Percentiles rank a stretch among this genome's conserved stretches.
Conservation (phyloP, 805 yeast genomes). For the Myxozyma udenii region DNA sequence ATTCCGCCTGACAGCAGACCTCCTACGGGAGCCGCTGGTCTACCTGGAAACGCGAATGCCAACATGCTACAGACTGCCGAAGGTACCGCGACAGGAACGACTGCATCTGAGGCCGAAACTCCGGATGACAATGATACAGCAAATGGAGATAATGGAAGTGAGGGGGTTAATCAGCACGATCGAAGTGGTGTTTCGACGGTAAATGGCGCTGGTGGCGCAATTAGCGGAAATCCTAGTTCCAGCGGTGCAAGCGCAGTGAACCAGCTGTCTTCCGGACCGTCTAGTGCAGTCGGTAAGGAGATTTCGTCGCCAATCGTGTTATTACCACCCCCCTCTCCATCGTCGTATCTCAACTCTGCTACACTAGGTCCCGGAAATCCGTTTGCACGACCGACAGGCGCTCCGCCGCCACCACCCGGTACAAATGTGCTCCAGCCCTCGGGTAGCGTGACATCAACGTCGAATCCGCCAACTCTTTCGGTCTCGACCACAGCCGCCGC, state of each 20-base stretch:
- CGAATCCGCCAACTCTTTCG: neutral
- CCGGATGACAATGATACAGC: no score
- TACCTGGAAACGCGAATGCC: constrained; percentile 5
- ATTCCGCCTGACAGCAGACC: constrained; percentile 35
- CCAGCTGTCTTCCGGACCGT: constrained; percentile 17
- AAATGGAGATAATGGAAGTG: no score
- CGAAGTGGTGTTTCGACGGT: no score
- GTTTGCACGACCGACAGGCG: constrained; percentile 30
- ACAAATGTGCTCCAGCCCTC: constrained; percentile 31
- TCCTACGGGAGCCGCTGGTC: constrained; percentile 6
- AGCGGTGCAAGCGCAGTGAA: constrained; percentile 8
- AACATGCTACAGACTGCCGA: constrained; percentile 2
- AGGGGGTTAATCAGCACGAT: neutral
- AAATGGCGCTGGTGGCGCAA: neutral
- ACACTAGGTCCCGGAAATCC: constrained; percentile 39
- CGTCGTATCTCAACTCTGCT: constrained; percentile 33
- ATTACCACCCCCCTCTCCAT: constrained; percentile 40
- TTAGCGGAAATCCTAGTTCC: neutral
- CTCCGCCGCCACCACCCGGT: constrained; percentile 9
- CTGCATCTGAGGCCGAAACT: constrained; percentile 10
- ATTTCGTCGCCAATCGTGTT: constrained; percentile 35
- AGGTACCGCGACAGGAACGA: constrained; percentile 1
- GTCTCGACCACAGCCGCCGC: neutral
- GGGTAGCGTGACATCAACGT: no score
- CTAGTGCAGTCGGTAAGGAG: constrained; percentile 23